These are phyloP conservation scores for Oryza coarctata DNA, from an alignment of 176 grass and related monocot genomes.

Conservation along the genomic window DNA sequence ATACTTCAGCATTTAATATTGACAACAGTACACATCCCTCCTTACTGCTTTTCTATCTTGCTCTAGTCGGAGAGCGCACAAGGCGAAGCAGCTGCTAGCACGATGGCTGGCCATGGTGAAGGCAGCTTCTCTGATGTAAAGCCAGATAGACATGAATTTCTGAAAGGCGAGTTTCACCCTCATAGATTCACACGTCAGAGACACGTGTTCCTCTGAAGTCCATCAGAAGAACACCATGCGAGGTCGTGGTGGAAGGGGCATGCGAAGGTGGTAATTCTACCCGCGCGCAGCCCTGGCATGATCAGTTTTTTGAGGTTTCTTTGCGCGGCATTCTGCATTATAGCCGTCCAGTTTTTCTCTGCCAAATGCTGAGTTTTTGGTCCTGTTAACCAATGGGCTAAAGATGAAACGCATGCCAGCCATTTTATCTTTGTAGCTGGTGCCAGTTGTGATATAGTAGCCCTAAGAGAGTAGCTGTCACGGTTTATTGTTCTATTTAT, in stretches of 20 bases:
- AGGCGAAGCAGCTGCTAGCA: conserved; percentile 75
- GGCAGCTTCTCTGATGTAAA: too few species aligned
- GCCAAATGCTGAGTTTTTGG: background rate
- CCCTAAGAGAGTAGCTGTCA: too few species aligned
- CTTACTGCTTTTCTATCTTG: background rate
- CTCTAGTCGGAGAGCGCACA: conserved; percentile 83
- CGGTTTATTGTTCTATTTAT: too few species aligned
- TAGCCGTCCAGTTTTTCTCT: background rate
- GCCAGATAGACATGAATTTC: too few species aligned
- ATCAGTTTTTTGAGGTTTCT: too few species aligned
- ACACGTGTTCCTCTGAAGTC: too few species aligned
- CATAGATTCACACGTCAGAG: too few species aligned
- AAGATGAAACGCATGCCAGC: background rate
- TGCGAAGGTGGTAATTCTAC: conserved; percentile 65
- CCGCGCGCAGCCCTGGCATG: too few species aligned
- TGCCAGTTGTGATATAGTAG: background rate
- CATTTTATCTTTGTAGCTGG: background rate
- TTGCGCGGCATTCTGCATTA: too few species aligned
- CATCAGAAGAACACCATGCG: too few species aligned
- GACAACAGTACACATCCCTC: background rate
- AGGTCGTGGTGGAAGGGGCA: conserved; percentile 86
- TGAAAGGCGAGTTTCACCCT: too few species aligned
- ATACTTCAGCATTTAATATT: background rate
- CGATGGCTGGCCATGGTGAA: conserved; percentile 72
- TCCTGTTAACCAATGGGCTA: background rate